phyloP scores from a whole-genome alignment of 2,329 filamentous ascomycete species.

The Parascedosporium putredinis region DNA sequence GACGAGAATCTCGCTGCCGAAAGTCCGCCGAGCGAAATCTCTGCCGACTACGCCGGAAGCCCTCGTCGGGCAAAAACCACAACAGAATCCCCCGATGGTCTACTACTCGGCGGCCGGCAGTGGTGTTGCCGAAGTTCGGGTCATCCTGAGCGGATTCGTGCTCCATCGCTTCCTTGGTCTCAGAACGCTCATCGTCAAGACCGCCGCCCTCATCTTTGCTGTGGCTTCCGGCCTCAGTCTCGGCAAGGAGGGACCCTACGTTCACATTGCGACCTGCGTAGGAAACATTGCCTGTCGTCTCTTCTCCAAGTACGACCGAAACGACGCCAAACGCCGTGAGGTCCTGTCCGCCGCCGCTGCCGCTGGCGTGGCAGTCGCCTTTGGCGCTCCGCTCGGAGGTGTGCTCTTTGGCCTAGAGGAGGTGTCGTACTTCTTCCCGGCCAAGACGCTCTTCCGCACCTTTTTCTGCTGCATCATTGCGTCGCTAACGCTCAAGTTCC shows the following conservation, averaged over 20 bases:
- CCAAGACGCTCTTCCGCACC: constrained; percentile 91
- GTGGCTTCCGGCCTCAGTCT: constrained; percentile 88
- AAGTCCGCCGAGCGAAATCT: constrained; percentile 13
- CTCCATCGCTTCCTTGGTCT: constrained; percentile 89
- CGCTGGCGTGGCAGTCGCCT: constrained; percentile 86
- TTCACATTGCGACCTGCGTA: constrained; percentile 93
- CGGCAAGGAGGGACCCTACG: constrained; percentile 90
- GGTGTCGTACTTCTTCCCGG: constrained; percentile 93
- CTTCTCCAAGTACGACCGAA: constrained; percentile 88
- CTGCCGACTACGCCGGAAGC: constrained; percentile 26
- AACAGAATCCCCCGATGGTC: constrained; percentile 53
- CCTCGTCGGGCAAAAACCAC: constrained; percentile 28
- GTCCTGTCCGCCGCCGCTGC: constrained; percentile 88
- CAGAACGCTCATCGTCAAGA: constrained; percentile 79
- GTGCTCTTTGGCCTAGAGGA: constrained; percentile 92
- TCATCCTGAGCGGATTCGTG: constrained; percentile 96
- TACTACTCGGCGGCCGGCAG: constrained; percentile 95
- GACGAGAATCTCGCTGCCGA: constrained; percentile 85
- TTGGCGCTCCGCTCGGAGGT: constrained; percentile 77
- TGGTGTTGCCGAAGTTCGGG: constrained; percentile 92
- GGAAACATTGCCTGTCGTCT: constrained; percentile 91
- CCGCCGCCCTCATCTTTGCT: constrained; percentile 70
- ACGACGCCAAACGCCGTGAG: constrained; percentile 89
- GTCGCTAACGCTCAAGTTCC: constrained; percentile 81
- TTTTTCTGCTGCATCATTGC: constrained; percentile 98